Evolutionary conservation across 2,329 filamentous ascomycete species (phyloP), one percentile per base, ranked within the genome.

Genomic region (Fusarium hainanense): DNA sequence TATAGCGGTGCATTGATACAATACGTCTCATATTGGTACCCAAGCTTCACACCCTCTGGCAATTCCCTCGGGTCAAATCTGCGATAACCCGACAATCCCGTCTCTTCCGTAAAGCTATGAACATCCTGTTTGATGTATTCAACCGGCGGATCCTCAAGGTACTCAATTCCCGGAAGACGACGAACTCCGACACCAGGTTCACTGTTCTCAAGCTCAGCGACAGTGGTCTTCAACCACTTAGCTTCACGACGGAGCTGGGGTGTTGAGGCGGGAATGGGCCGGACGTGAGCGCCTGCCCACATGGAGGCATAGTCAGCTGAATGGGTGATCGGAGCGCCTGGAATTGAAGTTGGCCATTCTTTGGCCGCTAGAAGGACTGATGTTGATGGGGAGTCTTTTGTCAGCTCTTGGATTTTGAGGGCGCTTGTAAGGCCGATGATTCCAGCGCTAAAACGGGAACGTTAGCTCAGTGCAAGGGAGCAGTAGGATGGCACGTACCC

Each of bases 271-370:
- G 83, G 83, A 34, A 87, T 83, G 71, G 82, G 85, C 42, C 85
- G 82, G 68, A 87, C 85, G 72, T 88, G 85, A 4, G 86, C 86
- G 13, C 86, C 86, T 37, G 82, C 86, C 86, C 85, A 88, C 54
- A 86, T 85, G 30, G 86, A 88, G 16, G 86, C 84, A 73, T 84
- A 88, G 78, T 88, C 74, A 23, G 71, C 66, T 0, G 78, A 80
- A 55, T 78, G 77, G 3, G 49, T 13, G 3, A 66, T 55, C 0
- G 78, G 75, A 0, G 75, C 74, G 0, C 78, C 77, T 1, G 78
- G 77, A 3, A 78, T 77, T 18, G 76, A 77, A 9, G 68, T 74
- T 10, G 79, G 79, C 79, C 79, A 80, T 73, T 80, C 79, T 32
- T 75, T 73, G 3, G 78, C 72, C 4, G 77, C 74, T 9, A 80